Conservation (phyloP, 1,139 yeast genomes). For the Saccharomyces hybrid region DNA sequence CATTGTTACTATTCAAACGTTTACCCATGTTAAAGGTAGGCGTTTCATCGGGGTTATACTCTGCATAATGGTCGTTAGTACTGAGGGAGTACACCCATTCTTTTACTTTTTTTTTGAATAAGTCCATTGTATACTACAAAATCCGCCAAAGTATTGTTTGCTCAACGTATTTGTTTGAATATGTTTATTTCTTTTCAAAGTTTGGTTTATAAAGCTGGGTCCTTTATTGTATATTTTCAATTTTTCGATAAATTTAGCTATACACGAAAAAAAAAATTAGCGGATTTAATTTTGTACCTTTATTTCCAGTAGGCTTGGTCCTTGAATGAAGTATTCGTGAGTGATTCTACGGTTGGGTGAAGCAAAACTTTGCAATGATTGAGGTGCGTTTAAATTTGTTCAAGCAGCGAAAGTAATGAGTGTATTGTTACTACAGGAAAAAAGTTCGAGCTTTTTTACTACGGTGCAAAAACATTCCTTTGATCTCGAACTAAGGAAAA, state of each 20-base stretch:
- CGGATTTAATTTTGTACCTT: not conserved
- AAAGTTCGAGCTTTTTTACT: not conserved
- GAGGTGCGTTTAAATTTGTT: not conserved
- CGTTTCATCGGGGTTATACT: conserved; percentile 43
- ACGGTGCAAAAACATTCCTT: conserved; percentile 1
- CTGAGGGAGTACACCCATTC: conserved; percentile 59
- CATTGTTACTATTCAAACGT: conserved; percentile 6
- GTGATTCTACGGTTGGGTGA: not conserved
- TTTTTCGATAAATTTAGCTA: not conserved
- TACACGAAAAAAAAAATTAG: not conserved
- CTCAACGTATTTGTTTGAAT: not conserved
- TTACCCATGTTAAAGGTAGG: conserved; percentile 23
- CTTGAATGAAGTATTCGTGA: not conserved
- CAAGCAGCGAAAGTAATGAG: not conserved
- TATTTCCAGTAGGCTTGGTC: not conserved
- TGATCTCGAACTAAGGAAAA: not conserved
- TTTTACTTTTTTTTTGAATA: conserved; percentile 36
- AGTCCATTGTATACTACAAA: conserved; percentile 23
- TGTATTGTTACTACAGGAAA: not conserved
- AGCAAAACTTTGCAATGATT: not conserved
- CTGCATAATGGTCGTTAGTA: conserved; percentile 64
- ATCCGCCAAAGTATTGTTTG: not conserved
- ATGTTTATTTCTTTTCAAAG: not conserved
- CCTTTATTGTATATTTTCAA: not conserved
- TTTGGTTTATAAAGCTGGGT: not conserved